Evolutionary conservation across 2,329 filamentous ascomycete species (phyloP), one percentile per base, ranked within the genome.

Genomic region (Lecanoromycetidae sp.): DNA sequence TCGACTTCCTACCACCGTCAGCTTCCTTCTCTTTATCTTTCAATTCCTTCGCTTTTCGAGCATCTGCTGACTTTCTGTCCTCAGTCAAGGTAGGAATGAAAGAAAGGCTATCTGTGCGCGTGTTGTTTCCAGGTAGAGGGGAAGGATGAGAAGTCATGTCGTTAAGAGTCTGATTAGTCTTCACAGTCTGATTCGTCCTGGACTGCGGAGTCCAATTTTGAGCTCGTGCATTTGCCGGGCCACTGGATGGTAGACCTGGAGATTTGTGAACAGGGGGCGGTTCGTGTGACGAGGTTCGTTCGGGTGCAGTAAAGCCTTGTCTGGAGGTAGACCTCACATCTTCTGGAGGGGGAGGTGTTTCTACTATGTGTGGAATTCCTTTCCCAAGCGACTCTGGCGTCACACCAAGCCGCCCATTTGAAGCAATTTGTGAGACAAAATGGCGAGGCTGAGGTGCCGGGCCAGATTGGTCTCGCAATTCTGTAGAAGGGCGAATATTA

Each of bases 1-100:
- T 84, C 9, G 87, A 88, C 61, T 91, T 94, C 51, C 81, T 76
- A 20, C 72, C 71, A 42, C 73, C 73, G 37, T 85, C 79, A 1
- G 80, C 71, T 5, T 60, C 61, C 8, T 82, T 75, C 53, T 75
- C 79, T 4, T 87, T 82, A 59, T 84, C 87, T 60, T 82, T 88
- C 42, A n/a, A n/a, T n/a, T 77, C 74, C 56, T 72, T 69, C 15
- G 64, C 62, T 48, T 65, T 68, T 54, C 81, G 86, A 61, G 79
- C 80, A n/a, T 88, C 84, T 0, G 69, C 58, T 10, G 44, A 46
- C 57, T 83, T 86, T 62, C 79, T 83, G 45, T 91, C 84, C 49
- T 88, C 84, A 2, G 52, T 47, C 25, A 54, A 48, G 12, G 52
- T 54, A 20, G 52, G 52, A 40, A 54, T 54, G 38, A 54, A 54